Evolutionary conservation across 192 early-diverging fungal species (phyloP).

Genomic region (Podila epicladia): DNA sequence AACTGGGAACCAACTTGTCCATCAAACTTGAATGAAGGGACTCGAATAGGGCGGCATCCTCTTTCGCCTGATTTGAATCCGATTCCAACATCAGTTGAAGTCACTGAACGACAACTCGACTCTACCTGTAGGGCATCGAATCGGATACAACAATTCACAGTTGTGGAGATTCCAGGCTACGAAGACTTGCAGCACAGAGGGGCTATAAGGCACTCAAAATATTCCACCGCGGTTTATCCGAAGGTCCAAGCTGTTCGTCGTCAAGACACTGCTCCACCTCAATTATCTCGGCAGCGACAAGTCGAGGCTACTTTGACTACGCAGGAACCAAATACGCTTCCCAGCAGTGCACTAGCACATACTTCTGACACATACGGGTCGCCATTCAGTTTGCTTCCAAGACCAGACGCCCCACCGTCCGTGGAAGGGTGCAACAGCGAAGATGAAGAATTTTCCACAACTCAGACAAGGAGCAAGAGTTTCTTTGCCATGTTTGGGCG

Average conservation of each 20-base stretch:
- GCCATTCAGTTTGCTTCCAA: no score
- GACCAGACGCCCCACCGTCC: not conserved
- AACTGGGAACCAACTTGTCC: not conserved
- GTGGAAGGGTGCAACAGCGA: not conserved
- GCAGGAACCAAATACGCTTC: not conserved
- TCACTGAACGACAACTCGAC: no score
- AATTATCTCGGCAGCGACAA: not conserved
- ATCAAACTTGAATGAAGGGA: not conserved
- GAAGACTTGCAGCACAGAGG: not conserved
- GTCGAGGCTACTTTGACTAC: not conserved
- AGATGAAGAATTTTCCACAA: not conserved
- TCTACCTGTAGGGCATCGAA: not conserved
- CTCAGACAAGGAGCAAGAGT: not conserved
- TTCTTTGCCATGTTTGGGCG: not conserved
- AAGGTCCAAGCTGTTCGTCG: not conserved
- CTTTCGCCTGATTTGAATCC: not conserved
- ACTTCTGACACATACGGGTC: no score
- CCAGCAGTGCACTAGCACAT: no score
- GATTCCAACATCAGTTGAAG: not conserved
- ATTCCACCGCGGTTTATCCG: not conserved
- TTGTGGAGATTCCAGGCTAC: conserved; percentile 4
- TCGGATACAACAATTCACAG: not conserved
- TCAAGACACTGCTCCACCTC: not conserved
- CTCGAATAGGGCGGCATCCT: not conserved
- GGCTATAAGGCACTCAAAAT: not conserved